A percentile compares a stretch with the other conserved stretches of the same genome.
Evolutionary conservation across 129 eudicot species (phyloP).

Genomic region (Ambrosia artemisiifolia): DNA sequence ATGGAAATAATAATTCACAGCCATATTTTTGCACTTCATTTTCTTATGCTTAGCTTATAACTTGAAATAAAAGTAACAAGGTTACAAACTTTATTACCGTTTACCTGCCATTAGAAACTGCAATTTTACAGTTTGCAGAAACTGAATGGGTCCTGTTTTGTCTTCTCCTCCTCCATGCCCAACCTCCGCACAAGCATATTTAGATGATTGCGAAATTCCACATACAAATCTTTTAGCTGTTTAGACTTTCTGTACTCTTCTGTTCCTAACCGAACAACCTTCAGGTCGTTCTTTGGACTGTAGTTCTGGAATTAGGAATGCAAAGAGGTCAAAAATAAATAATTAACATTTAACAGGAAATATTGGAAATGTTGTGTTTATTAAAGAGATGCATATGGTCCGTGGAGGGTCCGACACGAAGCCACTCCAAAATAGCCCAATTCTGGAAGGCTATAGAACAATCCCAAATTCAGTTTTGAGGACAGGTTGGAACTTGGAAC

Average conservation of each 20-base stretch:
- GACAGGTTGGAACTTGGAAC: not conserved
- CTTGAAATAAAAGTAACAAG: not conserved
- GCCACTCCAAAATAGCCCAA: too few species aligned
- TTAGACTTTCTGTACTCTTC: conserved; percentile 50
- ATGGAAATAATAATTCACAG: not conserved
- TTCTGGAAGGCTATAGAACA: too few species aligned
- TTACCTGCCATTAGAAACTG: conserved; percentile 21
- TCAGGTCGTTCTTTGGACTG: conserved; percentile 26
- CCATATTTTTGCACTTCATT: not conserved
- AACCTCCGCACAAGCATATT: conserved; percentile 43
- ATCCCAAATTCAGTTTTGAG: not conserved
- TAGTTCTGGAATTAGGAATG: conserved; percentile 15
- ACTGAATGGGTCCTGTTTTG: conserved; percentile 17
- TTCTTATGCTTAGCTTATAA: not conserved
- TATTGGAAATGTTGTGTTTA: too few species aligned
- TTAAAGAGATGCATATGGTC: too few species aligned
- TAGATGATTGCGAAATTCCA: conserved; percentile 50
- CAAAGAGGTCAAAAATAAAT: conserved; percentile 17
- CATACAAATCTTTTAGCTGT: conserved; percentile 38
- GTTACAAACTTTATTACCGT: not conserved
- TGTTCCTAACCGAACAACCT: conserved; percentile 48
- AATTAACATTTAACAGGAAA: conserved; percentile 2
- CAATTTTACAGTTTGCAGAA: conserved; percentile 19
- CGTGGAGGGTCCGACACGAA: too few species aligned
- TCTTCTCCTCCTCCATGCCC: conserved; percentile 40